Base-by-base conservation (phyloP, 1,284 basidiomycete genomes). In the Chondrostereum purpureum region DNA sequence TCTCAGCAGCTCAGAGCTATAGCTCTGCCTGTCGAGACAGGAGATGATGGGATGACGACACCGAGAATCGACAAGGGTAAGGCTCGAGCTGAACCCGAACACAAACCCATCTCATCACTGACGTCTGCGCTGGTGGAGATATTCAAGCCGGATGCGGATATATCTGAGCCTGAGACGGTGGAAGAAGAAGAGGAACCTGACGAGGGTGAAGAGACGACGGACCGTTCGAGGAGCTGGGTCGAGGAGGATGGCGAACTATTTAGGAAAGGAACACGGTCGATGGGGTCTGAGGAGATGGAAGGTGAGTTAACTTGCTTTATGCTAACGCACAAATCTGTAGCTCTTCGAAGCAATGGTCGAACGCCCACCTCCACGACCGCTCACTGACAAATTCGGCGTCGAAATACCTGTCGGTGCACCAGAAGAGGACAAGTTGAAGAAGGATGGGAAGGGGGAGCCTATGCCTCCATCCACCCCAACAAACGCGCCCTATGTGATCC, bases 231-330 rank as follows among this genome's bases (percentile, higher is more conserved):
- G 36, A 38, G 36, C 36, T 38, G 36, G 36, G 36, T 38, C 36
- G 36, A n/a, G 17, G 36, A 38, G 36, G 90, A 92, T 57, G 90
- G 88, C 1, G 92, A 96, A 63, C 84, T 96, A 22, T 97, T 97
- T 68, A 72, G 92, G 42, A 92, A 92, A 59, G 92, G 92, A 0
- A 76, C 75, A 1, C 82, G 81, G 1, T 71, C 91, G 10, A 70
- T 95, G 8, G 83, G 86, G 0, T 82, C 84, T 3, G 88, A 86
- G 50, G 88, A 91, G 58, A 87, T 92, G 77, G 89, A 89, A 61
- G 81, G 79, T 18, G 86, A 83, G 61, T 88, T 84, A 55, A 84
- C 79, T n/a, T 84, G 88, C 0, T 89, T 92, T 56, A 84, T 89
- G 39, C 66, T 94, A 43, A 75, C 85, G 49, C 81, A 83, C 56